Evolutionary conservation across 2,329 filamentous ascomycete genomes (phyloP).

Genomic region (Penicillium expansum): DNA sequence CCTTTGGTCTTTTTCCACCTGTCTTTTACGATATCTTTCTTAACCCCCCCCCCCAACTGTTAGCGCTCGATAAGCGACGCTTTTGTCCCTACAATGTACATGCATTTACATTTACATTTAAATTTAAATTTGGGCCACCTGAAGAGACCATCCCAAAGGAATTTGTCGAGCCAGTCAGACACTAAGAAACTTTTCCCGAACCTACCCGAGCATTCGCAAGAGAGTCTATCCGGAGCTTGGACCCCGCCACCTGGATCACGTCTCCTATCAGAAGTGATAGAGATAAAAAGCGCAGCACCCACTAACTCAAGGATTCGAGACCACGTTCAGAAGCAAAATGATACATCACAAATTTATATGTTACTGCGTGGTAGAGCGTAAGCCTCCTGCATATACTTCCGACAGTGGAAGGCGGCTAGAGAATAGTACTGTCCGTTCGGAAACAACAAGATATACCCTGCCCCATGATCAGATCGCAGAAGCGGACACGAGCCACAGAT

Average conservation of each 20-base stretch:
- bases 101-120: slow-evolving; percentile 14
- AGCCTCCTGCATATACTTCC: background rate
- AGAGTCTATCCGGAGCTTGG: slow-evolving; percentile 13
- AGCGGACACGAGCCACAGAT: slow-evolving; percentile 16
- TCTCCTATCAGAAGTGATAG: slow-evolving; percentile 20
- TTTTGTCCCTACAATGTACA: background rate
- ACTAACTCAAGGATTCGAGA: slow-evolving; percentile 6
- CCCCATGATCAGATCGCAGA: slow-evolving; percentile 8
- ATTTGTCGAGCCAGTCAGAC: slow-evolving; percentile 3
- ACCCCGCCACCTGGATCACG: slow-evolving; percentile 9
- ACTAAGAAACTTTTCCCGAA: slow-evolving; percentile 10
- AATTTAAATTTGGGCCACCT: slow-evolving; percentile 15
- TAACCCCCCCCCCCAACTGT: background rate
- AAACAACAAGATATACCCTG: background rate
- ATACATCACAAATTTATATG: slow-evolving; percentile 6
- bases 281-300: slow-evolving; percentile 13
- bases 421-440: background rate
- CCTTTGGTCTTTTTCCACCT: background rate
- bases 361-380: background rate
- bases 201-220: slow-evolving; percentile 9
- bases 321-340: background rate
- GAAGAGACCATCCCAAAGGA: slow-evolving; percentile 11
- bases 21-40: background rate
- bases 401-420: background rate
- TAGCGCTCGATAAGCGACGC: slow-evolving; percentile 13